Conservation (phyloP, 208 protist genomes). For the Lotmaria passim region DNA sequence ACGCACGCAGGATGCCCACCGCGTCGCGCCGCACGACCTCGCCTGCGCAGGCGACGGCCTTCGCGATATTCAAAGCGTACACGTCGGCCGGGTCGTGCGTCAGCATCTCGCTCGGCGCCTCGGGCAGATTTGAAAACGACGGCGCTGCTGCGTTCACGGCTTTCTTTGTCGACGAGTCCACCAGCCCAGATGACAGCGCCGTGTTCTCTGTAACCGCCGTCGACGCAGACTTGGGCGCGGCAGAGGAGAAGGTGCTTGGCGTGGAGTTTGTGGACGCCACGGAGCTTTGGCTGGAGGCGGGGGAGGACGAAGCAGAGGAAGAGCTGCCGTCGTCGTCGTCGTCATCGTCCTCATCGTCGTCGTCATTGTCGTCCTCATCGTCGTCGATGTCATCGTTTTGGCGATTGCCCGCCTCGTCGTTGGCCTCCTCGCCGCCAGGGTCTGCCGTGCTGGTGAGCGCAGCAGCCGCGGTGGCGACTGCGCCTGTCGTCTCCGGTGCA, state of each 20-base stretch:
- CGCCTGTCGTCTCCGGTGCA: too few species aligned
- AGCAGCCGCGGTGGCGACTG: neutral
- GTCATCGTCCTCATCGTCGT: conserved; percentile 3
- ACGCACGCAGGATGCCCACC: conserved; percentile 50
- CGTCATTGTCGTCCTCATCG: neutral
- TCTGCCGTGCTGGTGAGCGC: neutral
- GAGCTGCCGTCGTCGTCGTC: conserved; percentile 21
- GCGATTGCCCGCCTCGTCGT: neutral
- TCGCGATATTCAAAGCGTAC: conserved; percentile 19
- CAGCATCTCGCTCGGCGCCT: neutral
- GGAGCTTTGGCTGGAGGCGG: conserved; percentile 14
- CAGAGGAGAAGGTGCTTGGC: conserved; percentile 6
- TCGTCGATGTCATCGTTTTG: too few species aligned
- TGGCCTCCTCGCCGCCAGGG: neutral
- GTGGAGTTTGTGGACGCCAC: conserved; percentile 16
- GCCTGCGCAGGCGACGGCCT: conserved; percentile 25
- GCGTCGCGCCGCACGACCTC: conserved; percentile 51
- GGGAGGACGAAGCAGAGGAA: conserved; percentile 13
- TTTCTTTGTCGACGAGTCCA: neutral
- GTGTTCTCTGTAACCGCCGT: neutral
- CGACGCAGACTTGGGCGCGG: neutral
- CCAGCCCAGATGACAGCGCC: neutral
- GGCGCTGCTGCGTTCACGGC: neutral
- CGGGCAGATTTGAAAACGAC: conserved; percentile 15
- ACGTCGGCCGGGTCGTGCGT: conserved; percentile 21